These are phyloP conservation scores for Emmonsiellopsis sp. DNA, from an alignment of 2,329 filamentous ascomycete species.

Conservation along the genomic window DNA sequence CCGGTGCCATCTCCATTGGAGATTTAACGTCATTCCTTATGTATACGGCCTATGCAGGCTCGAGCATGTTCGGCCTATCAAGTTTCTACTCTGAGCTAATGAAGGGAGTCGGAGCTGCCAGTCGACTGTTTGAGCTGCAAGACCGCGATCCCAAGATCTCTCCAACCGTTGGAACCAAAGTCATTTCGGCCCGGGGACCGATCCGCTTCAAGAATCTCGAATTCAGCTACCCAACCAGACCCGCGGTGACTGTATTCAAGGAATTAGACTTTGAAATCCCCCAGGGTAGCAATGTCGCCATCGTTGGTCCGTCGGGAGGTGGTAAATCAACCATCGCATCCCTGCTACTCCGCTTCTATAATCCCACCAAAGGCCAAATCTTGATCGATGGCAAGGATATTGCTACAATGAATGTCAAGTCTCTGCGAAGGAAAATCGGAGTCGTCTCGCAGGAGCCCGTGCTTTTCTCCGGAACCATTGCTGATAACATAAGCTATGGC, in stretches of 20 bases:
- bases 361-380: constrained; percentile 66
- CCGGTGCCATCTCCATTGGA: constrained; percentile 76
- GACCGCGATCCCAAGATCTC: constrained; percentile 79
- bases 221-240: constrained; percentile 89
- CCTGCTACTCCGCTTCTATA: constrained; percentile 86
- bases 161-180: constrained; percentile 71
- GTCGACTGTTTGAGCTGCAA: constrained; percentile 87
- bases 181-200: constrained; percentile 73
- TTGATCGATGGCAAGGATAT: constrained; percentile 79
- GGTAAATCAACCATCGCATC: constrained; percentile 94
- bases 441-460: constrained; percentile 95
- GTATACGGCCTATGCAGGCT: constrained; percentile 84
- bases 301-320: constrained; percentile 90
- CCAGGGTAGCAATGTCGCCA: constrained; percentile 86
- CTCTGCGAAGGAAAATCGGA: constrained; percentile 81
- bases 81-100: constrained; percentile 97
- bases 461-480: constrained; percentile 69
- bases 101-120: constrained; percentile 98
- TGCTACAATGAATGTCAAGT: constrained; percentile 81
- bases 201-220: constrained; percentile 80
- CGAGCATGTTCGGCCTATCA: constrained; percentile 85
- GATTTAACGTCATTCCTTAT: constrained; percentile 95
- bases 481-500: constrained; percentile 85
- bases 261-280: constrained; percentile 84
- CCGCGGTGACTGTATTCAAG: constrained; percentile 84